Percentiles rank a stretch among this genome's conserved stretches.
These are phyloP conservation scores for Penicillium sp. DNA, from an alignment of 2,329 filamentous ascomycete genomes.

Conservation along the genomic window DNA sequence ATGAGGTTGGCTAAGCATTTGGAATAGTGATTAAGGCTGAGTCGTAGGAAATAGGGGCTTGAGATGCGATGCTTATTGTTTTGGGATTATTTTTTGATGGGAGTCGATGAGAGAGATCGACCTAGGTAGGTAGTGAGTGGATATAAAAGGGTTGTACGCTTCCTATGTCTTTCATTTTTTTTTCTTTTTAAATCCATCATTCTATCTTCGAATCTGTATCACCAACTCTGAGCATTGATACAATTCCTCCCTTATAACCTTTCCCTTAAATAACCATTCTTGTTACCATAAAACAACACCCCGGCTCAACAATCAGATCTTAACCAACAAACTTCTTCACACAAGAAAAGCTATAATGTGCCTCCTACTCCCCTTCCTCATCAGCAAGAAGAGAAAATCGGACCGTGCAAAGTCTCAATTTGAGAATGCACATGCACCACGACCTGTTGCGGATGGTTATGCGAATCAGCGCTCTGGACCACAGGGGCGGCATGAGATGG, in stretches of 20 bases:
- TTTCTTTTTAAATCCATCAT: neutral
- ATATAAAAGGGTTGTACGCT: neutral
- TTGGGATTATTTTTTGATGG: neutral
- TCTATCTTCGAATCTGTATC: neutral
- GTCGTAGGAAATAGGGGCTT: neutral
- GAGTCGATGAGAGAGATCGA: too few species aligned
- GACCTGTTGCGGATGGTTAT: neutral
- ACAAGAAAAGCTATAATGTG: neutral
- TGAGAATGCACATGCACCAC: neutral
- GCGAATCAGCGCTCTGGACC: neutral
- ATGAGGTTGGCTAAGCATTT: neutral
- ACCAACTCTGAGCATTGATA: neutral
- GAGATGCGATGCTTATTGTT: neutral
- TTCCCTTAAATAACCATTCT: too few species aligned
- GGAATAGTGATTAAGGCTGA: neutral
- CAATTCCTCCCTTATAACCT: neutral
- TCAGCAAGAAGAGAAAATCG: neutral
- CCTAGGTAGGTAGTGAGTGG: too few species aligned
- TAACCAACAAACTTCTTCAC: neutral
- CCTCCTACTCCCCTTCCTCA: neutral
- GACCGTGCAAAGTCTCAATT: neutral
- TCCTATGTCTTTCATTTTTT: neutral
- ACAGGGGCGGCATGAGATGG: neutral
- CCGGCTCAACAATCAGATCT: neutral
- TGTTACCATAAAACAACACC: neutral